These are phyloP conservation scores for Chaetomium olivaceum DNA, from an alignment of 2,329 filamentous ascomycete genomes.

Conservation along the genomic window DNA sequence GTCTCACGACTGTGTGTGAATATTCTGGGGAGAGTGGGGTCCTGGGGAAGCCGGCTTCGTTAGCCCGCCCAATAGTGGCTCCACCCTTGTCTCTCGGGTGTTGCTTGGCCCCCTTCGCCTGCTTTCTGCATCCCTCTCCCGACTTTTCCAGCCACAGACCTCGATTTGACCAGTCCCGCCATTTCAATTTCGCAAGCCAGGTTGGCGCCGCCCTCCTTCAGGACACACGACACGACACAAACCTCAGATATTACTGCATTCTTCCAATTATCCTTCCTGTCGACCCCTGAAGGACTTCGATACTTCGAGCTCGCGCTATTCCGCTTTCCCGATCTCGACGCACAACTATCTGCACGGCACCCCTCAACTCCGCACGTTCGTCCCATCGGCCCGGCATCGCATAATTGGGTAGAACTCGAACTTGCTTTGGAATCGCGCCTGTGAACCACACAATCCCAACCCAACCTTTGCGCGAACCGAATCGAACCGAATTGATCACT, in stretches of 20 bases:
- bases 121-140: slow-evolving; percentile 16
- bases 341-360: slow-evolving; percentile 13
- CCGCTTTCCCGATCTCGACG: slow-evolving; percentile 12
- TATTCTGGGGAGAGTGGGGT: slow-evolving; percentile 4
- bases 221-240: slow-evolving; percentile 25
- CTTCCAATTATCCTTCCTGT: slow-evolving; percentile 24
- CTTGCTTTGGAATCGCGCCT: slow-evolving; percentile 18
- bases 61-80: slow-evolving; percentile 10
- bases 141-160: slow-evolving; percentile 35
- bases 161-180: slow-evolving; percentile 28
- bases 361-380: slow-evolving; percentile 19
- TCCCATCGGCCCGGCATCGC: slow-evolving; percentile 19
- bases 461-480: background rate
- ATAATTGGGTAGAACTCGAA: slow-evolving; percentile 16
- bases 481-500: background rate
- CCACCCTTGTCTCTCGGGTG: slow-evolving; percentile 6
- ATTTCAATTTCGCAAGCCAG: slow-evolving; percentile 26
- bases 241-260: slow-evolving; percentile 22
- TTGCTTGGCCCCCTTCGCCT: slow-evolving; percentile 8
- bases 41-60: background rate
- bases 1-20: background rate
- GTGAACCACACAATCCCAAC: slow-evolving; percentile 3
- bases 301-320: background rate
- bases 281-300: background rate
- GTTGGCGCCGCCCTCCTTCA: slow-evolving; percentile 16